Percentiles rank a stretch among this genome's conserved stretches.
Evolutionary conservation across 2,329 filamentous ascomycete species (phyloP).

Genomic region (Alternaria sp.): DNA sequence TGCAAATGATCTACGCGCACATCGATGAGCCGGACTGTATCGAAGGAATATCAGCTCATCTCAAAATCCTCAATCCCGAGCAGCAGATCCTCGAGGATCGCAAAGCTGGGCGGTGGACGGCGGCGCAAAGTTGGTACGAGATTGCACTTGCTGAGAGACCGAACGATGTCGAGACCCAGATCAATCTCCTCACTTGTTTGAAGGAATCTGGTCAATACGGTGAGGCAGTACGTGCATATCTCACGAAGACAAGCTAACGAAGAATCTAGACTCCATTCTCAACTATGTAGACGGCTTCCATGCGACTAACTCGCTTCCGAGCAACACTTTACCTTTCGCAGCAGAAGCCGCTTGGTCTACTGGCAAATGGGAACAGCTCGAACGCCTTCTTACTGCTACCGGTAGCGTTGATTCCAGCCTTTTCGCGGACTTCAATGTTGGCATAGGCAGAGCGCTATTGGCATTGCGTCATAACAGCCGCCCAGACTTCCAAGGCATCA

Average conservation of each 20-base stretch:
- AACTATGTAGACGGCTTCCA: constrained; percentile 84
- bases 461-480: constrained; percentile 63
- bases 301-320: constrained; percentile 33
- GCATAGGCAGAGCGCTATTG: constrained; percentile 71
- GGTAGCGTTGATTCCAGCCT: constrained; percentile 48
- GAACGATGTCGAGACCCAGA: constrained; percentile 75
- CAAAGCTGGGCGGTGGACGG: constrained; percentile 91
- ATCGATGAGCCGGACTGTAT: constrained; percentile 98
- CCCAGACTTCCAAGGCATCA: constrained; percentile 60
- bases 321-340: constrained; percentile 76
- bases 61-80: constrained; percentile 86
- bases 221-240: constrained; percentile 48
- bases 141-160: constrained; percentile 83
- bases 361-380: constrained; percentile 77
- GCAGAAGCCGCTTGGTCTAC: constrained; percentile 93
- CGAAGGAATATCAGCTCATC: constrained; percentile 87
- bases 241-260: constrained; percentile 24
- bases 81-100: constrained; percentile 92
- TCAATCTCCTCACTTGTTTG: constrained; percentile 84
- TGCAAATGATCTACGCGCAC: constrained; percentile 94
- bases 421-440: constrained; percentile 78
- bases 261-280: constrained; percentile 72
- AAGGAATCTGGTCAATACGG: constrained; percentile 96
- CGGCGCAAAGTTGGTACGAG: constrained; percentile 98
- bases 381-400: constrained; percentile 62